These are phyloP conservation scores for Metroxylon sagu DNA, from an alignment of 176 grass and related monocot species.

Conservation along the genomic window DNA sequence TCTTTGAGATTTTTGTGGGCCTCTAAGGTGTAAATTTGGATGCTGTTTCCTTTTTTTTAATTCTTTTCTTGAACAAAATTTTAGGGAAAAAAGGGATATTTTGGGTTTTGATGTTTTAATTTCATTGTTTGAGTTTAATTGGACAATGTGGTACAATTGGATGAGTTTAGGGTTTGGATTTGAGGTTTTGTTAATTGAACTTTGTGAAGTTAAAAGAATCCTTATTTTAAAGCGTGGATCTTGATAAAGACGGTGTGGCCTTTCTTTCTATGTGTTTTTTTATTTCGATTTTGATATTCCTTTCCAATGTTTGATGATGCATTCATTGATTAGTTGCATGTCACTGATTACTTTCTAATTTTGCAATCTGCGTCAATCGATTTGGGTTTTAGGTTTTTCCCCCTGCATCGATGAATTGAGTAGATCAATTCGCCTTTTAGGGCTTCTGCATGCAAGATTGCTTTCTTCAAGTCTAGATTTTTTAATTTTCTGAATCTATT, in stretches of 20 bases:
- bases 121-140: conserved; percentile 21
- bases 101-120: conserved; percentile 8
- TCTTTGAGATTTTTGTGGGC: background rate
- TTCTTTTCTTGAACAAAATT: background rate
- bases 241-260: background rate
- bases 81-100: background rate
- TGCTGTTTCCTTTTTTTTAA: background rate
- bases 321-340: background rate
- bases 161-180: conserved; percentile 3
- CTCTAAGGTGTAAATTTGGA: background rate
- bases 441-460: conserved; percentile 6
- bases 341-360: background rate
- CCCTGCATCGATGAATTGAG: background rate
- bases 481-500: background rate
- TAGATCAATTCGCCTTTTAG: conserved; percentile 1
- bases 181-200: background rate
- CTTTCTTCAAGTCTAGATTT: background rate
- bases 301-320: conserved; percentile 1
- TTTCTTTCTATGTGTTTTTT: background rate
- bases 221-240: conserved; percentile 10
- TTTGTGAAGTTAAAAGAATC: background rate
- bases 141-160: conserved; percentile 24
- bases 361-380: too few species aligned
- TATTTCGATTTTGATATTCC: background rate
- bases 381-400: background rate